Evolutionary conservation across 2,329 filamentous ascomycete species (phyloP).

Genomic region (Paraphaeosphaeria sporulosa): DNA sequence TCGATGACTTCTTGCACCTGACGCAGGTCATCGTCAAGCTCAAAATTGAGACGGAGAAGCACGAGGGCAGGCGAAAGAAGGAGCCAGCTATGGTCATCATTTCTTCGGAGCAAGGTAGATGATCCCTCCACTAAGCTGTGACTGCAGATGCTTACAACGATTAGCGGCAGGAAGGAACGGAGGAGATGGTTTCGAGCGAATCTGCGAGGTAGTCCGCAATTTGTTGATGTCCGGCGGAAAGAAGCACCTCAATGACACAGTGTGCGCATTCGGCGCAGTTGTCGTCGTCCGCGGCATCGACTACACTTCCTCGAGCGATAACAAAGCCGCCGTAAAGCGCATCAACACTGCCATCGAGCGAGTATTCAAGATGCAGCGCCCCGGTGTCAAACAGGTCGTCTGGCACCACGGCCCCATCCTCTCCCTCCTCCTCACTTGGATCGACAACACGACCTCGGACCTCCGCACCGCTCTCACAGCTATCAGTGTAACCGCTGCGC

Average conservation of each 20-base stretch:
- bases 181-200: slow-evolving; percentile 31
- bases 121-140: no score
- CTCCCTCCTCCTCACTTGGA: slow-evolving; percentile 37
- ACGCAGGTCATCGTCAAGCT: slow-evolving; percentile 40
- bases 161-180: slow-evolving; percentile 24
- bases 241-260: slow-evolving; percentile 35
- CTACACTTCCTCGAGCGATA: slow-evolving; percentile 20
- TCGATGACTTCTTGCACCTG: slow-evolving; percentile 42
- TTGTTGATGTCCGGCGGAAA: slow-evolving; percentile 30
- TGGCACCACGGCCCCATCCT: slow-evolving; percentile 47
- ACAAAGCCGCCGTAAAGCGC: slow-evolving; percentile 27
- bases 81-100: slow-evolving; percentile 42
- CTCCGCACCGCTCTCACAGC: slow-evolving; percentile 31
- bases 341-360: slow-evolving; percentile 35
- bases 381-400: slow-evolving; percentile 28
- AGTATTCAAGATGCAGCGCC: slow-evolving; percentile 17
- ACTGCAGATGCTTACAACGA: not conserved
- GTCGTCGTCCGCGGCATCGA: slow-evolving; percentile 40
- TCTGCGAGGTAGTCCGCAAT: slow-evolving; percentile 39
- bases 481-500: slow-evolving; percentile 34
- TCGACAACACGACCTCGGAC: slow-evolving; percentile 34
- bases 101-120: not conserved
- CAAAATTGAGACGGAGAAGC: not conserved
- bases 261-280: slow-evolving; percentile 34
- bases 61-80: slow-evolving; percentile 12